Evolutionary conservation across 306 rosid genomes (phyloP), one percentile per base, ranked within the genome.

Genomic region (Quercus glauca): DNA sequence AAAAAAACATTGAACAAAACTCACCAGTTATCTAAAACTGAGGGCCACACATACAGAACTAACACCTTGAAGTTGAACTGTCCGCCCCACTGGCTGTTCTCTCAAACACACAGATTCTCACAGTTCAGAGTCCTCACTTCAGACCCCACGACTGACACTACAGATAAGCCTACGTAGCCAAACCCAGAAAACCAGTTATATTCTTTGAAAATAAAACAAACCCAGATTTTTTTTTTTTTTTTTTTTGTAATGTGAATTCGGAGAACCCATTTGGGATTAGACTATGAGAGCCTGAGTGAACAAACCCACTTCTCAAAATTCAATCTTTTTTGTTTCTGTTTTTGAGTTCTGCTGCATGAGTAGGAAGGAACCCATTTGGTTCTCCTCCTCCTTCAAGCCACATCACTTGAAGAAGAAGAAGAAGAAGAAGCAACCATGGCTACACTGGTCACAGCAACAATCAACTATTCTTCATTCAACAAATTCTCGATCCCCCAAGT

Each of bases 291-390:
- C 53, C 25, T 59, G 78, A 60, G 25, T 72, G 35, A 43, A 3
- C 41, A 58, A 72, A 37, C 78, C 79, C 74, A 68, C 31, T 65
- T 76, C 73, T 23, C 56, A 19, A 31, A 52, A 31, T 61, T 43
- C 68, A 78, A 35, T 78, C 23, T 51, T 83, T 69, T 64, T 72
- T 70, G 69, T 33, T 72, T n/a, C 9, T 78, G 53, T 49, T 45
- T 77, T 69, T 71, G 83, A 69, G 91, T 74, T 49, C 53, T 49
- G 53, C 93, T 92, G 99, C 94, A 92, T 91, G 99, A 96, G 93
- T 87, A 83, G 87, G 88, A 71, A 65, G 75, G 88, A 76, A 35
- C 65, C 83, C 75, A 74, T 37, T 11, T 83, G 89, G 85, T 81
- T 78, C 72, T 53, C 49, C 25, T 53, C 49, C 25, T 53, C 49